These are phyloP conservation scores for Mortierella sp. DNA, from an alignment of 371 early-diverging fungal species.

Conservation along the genomic window DNA sequence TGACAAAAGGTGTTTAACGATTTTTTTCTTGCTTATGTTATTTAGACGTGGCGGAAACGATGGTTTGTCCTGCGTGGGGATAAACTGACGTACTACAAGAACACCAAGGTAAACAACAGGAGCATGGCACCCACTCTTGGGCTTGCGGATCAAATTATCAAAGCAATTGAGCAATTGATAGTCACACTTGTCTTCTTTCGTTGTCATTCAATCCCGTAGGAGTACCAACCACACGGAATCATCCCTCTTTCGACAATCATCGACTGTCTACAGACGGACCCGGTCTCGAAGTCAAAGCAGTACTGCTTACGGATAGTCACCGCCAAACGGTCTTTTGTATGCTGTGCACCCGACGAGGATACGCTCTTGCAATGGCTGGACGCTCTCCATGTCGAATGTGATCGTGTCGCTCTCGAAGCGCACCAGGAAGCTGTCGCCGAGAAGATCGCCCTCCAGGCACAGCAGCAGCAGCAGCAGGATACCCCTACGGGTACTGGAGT, in stretches of 20 bases:
- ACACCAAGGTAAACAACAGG: conserved; percentile 47
- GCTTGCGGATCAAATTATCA: no score
- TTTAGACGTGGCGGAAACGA: conserved; percentile 81
- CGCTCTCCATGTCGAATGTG: conserved; percentile 65
- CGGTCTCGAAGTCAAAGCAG: conserved; percentile 68
- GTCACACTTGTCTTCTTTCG: neutral
- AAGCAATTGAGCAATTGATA: neutral
- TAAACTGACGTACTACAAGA: conserved; percentile 82
- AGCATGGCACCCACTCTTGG: neutral
- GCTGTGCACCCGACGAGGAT: conserved; percentile 73
- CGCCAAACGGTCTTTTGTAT: conserved; percentile 78
- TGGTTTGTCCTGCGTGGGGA: conserved; percentile 89
- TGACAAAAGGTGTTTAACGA: neutral
- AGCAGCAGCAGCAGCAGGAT: neutral
- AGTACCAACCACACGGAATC: conserved; percentile 81
- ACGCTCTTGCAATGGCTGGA: conserved; percentile 78
- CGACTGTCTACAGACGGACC: conserved; percentile 82
- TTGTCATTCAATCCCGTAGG: conserved; percentile 61
- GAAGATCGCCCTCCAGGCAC: neutral
- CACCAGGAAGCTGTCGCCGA: conserved; percentile 25
- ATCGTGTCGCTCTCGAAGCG: conserved; percentile 47
- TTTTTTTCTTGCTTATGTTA: neutral
- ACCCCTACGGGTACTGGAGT: conserved; percentile 5
- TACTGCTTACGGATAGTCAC: conserved; percentile 85
- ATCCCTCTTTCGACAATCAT: conserved; percentile 78